A percentile compares a stretch with the other conserved stretches of the same genome.
Conservation (phyloP, 129 eudicot genomes). For the Oenanthe sinensis region DNA sequence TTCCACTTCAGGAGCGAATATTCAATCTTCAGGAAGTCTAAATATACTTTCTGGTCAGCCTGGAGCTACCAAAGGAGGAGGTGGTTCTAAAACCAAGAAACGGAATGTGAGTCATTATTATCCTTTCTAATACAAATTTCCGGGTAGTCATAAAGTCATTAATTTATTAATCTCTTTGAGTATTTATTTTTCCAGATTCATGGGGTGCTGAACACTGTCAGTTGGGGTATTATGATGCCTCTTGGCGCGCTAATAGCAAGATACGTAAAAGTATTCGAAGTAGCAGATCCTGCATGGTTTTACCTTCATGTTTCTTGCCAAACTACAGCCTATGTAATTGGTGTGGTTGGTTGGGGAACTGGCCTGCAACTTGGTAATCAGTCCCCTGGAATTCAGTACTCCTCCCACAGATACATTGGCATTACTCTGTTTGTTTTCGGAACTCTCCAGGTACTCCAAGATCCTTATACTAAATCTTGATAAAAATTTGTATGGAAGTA, state of each 20-base stretch:
- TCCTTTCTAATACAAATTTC: neutral
- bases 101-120: slow-evolving; percentile 40
- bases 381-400: slow-evolving; percentile 55
- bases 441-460: slow-evolving; percentile 54
- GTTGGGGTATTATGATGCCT: slow-evolving; percentile 87
- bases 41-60: slow-evolving; percentile 52
- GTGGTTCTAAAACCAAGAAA: slow-evolving; percentile 37
- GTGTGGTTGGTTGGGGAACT: slow-evolving; percentile 85
- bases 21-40: slow-evolving; percentile 54
- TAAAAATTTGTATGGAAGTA: neutral
- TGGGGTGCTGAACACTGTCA: slow-evolving; percentile 65
- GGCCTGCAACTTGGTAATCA: slow-evolving; percentile 69
- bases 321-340: slow-evolving; percentile 60
- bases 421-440: slow-evolving; percentile 60
- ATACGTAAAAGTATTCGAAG: slow-evolving; percentile 51
- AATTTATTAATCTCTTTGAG: neutral
- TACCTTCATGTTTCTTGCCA: slow-evolving; percentile 78
- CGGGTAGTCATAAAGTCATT: neutral
- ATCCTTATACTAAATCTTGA: neutral
- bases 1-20: slow-evolving; percentile 42
- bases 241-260: slow-evolving; percentile 70
- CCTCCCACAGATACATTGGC: slow-evolving; percentile 67
- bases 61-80: slow-evolving; percentile 23
- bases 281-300: slow-evolving; percentile 92
- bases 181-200: slow-evolving; percentile 39